A percentile compares a stretch with the other conserved stretches of the same genome.
These are phyloP conservation scores for Tetradesmus obliquus DNA, from an alignment of 139 green algal genomes.

Conservation along the genomic window DNA sequence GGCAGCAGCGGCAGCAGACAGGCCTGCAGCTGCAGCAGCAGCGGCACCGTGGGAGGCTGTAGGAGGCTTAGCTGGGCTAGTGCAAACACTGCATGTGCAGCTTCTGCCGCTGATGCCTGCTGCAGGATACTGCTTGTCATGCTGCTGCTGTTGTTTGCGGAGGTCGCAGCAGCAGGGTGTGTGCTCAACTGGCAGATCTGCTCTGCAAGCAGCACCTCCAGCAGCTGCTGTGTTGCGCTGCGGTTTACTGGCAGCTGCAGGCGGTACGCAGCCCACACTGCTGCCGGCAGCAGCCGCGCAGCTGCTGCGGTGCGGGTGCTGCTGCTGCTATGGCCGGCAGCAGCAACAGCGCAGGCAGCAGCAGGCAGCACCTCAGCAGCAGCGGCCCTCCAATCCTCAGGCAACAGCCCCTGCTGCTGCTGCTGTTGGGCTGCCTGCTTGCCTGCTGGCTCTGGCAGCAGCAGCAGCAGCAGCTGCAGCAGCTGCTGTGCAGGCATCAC, in stretches of 20 bases:
- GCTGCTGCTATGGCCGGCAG: not conserved
- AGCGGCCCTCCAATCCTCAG: not conserved
- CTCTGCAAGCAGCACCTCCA: not conserved
- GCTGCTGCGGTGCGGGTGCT: not conserved
- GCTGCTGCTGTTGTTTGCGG: not conserved
- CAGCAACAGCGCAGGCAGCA: not conserved
- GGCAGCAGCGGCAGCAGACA: not conserved
- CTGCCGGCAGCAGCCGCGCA: not conserved
- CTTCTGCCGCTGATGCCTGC: not conserved
- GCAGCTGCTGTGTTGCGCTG: not conserved
- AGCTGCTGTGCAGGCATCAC: not conserved
- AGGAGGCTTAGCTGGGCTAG: not conserved
- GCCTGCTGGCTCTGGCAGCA: not conserved
- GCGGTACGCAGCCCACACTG: not conserved
- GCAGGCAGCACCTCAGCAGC: not conserved
- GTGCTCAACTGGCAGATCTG: not conserved
- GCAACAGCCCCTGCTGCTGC: conserved; percentile 23
- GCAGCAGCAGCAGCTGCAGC: not conserved
- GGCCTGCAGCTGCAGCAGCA: conserved; percentile 5
- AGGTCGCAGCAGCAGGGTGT: not conserved
- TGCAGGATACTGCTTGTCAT: not conserved
- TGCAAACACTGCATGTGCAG: not conserved
- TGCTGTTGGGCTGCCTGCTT: not conserved
- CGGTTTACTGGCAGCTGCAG: not conserved
- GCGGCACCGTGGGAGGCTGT: not conserved